These are phyloP conservation scores for Lolium multiflorum DNA, from an alignment of 176 grass and related monocot genomes.

Conservation along the genomic window DNA sequence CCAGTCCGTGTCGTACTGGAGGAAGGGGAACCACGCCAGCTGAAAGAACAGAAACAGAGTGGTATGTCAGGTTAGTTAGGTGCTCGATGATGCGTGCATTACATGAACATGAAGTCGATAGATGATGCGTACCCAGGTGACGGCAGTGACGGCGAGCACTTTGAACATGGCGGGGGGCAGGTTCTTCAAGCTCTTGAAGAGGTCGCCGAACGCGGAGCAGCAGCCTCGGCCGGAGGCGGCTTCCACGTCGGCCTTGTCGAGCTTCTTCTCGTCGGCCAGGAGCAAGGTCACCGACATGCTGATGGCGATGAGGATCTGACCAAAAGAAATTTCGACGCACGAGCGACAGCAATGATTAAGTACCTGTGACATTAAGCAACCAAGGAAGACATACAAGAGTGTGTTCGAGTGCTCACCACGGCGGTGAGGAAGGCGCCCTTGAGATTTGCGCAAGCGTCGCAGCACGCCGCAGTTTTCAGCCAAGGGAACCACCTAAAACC, in stretches of 20 bases:
- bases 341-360: neutral
- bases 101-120: neutral
- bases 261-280: conserved; percentile 47
- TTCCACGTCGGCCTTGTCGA: neutral
- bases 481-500: conserved; percentile 51
- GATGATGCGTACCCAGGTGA: conserved; percentile 72
- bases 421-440: conserved; percentile 63
- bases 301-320: conserved; percentile 48
- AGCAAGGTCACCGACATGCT: conserved; percentile 49
- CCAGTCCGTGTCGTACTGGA: conserved; percentile 93
- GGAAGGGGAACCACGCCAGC: conserved; percentile 69
- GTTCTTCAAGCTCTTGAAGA: conserved; percentile 66
- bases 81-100: neutral
- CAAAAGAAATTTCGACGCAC: neutral
- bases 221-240: neutral
- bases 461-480: conserved; percentile 59
- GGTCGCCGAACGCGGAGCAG: conserved; percentile 42
- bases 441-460: conserved; percentile 57
- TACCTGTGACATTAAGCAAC: neutral
- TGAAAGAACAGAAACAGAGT: neutral
- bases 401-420: conserved; percentile 37
- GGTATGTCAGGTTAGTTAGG: neutral
- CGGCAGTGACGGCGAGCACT: conserved; percentile 71
- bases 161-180: conserved; percentile 75
- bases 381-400: neutral